phyloP scores from a whole-genome alignment of 495 filamentous ascomycete species.

The Aspergillus cavernicola region DNA sequence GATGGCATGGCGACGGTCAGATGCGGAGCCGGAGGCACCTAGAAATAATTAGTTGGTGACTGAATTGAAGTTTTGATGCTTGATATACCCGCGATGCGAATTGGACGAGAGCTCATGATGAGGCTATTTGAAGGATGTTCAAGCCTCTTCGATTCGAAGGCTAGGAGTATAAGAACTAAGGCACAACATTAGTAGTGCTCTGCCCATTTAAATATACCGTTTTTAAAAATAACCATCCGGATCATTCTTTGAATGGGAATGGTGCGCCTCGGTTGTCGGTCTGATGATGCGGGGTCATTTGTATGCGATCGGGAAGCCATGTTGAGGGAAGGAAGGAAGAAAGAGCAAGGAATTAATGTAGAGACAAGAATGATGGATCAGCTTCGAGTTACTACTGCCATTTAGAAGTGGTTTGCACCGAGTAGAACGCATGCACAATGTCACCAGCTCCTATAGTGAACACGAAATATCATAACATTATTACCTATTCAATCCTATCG shows the following conservation, averaged over 20 bases:
- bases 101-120: constrained; percentile 19
- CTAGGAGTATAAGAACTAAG: no score
- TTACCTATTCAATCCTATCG: no score
- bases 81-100: constrained; percentile 22
- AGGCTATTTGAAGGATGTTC: not conserved
- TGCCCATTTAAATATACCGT: no score
- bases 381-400: no score
- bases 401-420: no score
- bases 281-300: constrained; percentile 13
- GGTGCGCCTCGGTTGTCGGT: constrained; percentile 15
- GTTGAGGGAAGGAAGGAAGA: not conserved
- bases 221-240: not conserved
- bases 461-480: no score
- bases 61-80: not conserved
- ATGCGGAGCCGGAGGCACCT: constrained; percentile 51
- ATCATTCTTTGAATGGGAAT: not conserved
- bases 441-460: no score
- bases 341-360: no score
- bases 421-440: no score
- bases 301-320: not conserved
- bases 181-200: no score
- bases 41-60: not conserved
- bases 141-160: not conserved
- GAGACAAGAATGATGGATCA: no score
- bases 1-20: constrained; percentile 55